Evolutionary conservation across 2,329 filamentous ascomycete genomes (phyloP), one percentile per base, ranked within the genome.

Genomic region (Hymenoscyphus linearis): DNA sequence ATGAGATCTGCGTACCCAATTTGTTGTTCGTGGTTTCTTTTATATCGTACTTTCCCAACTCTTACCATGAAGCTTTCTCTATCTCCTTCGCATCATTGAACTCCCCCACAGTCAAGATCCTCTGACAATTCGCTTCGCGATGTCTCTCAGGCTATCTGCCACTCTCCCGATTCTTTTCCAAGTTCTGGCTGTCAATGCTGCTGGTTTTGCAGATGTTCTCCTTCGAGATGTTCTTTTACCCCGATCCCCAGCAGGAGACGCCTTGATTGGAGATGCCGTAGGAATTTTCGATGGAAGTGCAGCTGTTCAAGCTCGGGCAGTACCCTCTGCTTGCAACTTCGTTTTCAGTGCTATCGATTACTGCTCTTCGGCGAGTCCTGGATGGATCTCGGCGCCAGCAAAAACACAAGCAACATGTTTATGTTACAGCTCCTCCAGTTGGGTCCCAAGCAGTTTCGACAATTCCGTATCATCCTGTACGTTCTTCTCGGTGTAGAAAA

Each of bases 371-470:
- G 59, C 50, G 25, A 65, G 56, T 26, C 59, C 62, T 25, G 66
- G 65, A 13, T 68, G 61, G 26, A 25, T 57, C 2, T 50, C 44
- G 27, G 34, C 62, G 25, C 35, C 56, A 3, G 27, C 50, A 2
- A 35, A 59, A 36, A 34, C 22, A 34, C 63, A 65, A 58, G 66
- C 65, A 37, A 60, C 64, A 13, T 68, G 66, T 50, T 25, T 67
- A 3, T 68, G 66, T 47, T 68, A 68, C 47, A 65, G 61, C 52
- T 60, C 57, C 34, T 60, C 60, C 4, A 25, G 34, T 1, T 68
- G 62, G 62, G 25, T 27, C 3, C 65, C 66, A 12, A 55, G 60
- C 14, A 26, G 40, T 26, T 68, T 68, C 52, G 66, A 68, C 34
- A 60, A 52, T n/a, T 52, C 55, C 3, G 52, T 66, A 10, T 59